A percentile compares a stretch with the other conserved stretches of the same genome.
Conservation (phyloP, 352 stramenopile species). For the Phytophthora citrophthora region DNA sequence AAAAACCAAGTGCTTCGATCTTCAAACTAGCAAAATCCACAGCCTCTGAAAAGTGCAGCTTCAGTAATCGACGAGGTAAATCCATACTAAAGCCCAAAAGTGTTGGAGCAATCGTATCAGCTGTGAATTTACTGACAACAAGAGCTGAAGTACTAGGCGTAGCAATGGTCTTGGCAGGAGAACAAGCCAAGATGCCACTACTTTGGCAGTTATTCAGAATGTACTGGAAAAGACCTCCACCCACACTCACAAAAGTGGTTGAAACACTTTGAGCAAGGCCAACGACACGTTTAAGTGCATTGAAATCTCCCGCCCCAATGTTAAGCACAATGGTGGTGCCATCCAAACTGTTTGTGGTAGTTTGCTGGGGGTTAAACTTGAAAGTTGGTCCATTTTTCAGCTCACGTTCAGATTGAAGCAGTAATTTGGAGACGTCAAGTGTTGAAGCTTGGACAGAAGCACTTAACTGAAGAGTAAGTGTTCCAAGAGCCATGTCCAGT, state of each 20-base stretch:
- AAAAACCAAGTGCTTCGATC: slow-evolving; percentile 49
- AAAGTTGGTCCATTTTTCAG: slow-evolving; percentile 19
- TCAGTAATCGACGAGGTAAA: slow-evolving; percentile 53
- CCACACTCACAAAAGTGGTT: slow-evolving; percentile 4
- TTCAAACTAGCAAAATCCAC: slow-evolving; percentile 48
- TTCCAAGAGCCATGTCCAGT: slow-evolving; percentile 55
- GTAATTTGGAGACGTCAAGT: slow-evolving; percentile 51
- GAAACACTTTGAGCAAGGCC: slow-evolving; percentile 35
- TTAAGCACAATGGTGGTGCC: slow-evolving; percentile 47
- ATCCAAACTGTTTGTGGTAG: slow-evolving; percentile 52
- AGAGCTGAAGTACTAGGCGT: slow-evolving; percentile 29
- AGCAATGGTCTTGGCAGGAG: slow-evolving; percentile 21
- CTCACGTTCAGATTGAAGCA: slow-evolving; percentile 46
- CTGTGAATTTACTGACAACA: slow-evolving; percentile 44
- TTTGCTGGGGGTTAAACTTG: slow-evolving; percentile 33
- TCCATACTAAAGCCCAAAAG: slow-evolving; percentile 72
- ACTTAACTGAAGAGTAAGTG: slow-evolving; percentile 43
- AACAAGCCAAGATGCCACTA: slow-evolving; percentile 37
- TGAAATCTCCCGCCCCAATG: slow-evolving; percentile 51
- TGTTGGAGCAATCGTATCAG: slow-evolving; percentile 48
- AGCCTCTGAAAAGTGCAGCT: slow-evolving; percentile 74
- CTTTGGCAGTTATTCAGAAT: slow-evolving; percentile 52
- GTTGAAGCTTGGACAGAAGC: slow-evolving; percentile 45
- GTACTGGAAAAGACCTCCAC: slow-evolving; percentile 53
- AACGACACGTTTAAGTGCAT: slow-evolving; percentile 48